Conservation (phyloP, 2,329 filamentous ascomycete genomes). For the Tolypocladium sp. region DNA sequence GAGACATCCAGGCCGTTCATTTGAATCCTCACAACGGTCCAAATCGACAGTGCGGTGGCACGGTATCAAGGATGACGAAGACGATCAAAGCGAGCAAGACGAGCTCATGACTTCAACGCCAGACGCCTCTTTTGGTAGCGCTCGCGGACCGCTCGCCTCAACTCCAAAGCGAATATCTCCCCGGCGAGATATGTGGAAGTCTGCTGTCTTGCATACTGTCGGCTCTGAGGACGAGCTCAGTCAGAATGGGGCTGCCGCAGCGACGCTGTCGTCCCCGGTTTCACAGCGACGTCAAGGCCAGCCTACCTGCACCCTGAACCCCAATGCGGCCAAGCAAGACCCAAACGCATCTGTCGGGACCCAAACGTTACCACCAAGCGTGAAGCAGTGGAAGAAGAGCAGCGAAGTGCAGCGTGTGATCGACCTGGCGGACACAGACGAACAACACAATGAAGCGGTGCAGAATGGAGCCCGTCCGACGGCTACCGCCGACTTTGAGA, state of each 20-base stretch:
- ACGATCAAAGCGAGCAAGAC: conserved; percentile 6
- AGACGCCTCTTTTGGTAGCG: conserved; percentile 2
- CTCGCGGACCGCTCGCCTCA: background rate
- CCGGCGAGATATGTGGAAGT: conserved; percentile 3
- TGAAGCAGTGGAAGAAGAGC: background rate
- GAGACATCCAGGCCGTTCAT: background rate
- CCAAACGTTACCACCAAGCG: conserved; percentile 1
- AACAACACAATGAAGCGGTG: background rate
- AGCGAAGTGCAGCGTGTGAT: too few species aligned
- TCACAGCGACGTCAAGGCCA: conserved; percentile 10
- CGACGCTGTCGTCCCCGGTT: conserved; percentile 16
- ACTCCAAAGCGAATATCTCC: conserved; percentile 8
- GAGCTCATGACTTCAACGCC: conserved; percentile 5
- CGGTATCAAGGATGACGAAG: background rate
- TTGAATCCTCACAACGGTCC: background rate
- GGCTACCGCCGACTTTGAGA: conserved; percentile 7
- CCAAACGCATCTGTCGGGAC: background rate
- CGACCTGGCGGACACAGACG: background rate
- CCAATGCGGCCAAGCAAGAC: background rate
- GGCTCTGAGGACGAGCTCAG: conserved; percentile 8
- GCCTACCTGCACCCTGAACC: background rate
- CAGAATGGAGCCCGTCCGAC: background rate
- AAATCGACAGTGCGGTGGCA: background rate
- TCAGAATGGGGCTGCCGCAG: conserved; percentile 8
- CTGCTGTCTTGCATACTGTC: background rate